Percentiles rank a stretch among this genome's conserved stretches.
These are phyloP conservation scores for Cenchrus purpureus DNA, from an alignment of 176 grass and related monocot species.

Conservation along the genomic window DNA sequence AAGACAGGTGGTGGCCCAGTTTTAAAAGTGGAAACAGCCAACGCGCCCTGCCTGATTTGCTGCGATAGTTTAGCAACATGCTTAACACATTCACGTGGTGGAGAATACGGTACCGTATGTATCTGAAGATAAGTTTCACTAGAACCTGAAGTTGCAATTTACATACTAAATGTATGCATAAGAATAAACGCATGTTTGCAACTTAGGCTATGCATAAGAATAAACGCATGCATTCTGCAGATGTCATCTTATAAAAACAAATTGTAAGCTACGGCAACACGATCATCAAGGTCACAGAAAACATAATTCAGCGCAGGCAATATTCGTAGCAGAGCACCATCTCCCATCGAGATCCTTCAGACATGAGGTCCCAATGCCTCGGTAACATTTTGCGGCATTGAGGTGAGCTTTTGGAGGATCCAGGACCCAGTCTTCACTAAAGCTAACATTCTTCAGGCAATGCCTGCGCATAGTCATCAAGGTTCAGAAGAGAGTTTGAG, in stretches of 20 bases:
- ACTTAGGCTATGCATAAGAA: background rate
- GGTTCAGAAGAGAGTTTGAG: background rate
- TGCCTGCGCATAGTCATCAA: background rate
- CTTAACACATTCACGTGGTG: background rate
- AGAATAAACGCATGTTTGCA: background rate
- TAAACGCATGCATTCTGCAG: background rate
- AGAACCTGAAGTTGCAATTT: background rate
- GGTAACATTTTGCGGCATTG: background rate
- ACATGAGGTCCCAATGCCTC: background rate
- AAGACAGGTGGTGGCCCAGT: no score
- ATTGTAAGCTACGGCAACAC: background rate
- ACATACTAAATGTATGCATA: no score
- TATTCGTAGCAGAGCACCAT: background rate
- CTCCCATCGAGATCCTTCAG: background rate
- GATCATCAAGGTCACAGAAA: constrained; percentile 3
- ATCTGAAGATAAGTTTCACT: background rate
- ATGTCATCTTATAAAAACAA: background rate
- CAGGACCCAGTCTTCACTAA: background rate
- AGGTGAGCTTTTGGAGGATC: background rate
- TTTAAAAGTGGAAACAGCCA: background rate
- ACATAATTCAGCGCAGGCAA: background rate
- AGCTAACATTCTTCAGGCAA: background rate
- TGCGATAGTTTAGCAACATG: background rate
- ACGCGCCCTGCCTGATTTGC: no score
- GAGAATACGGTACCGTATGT: background rate